Evolutionary conservation across 2,329 filamentous ascomycete genomes (phyloP).

Genomic region (Colletotrichum sublineola): DNA sequence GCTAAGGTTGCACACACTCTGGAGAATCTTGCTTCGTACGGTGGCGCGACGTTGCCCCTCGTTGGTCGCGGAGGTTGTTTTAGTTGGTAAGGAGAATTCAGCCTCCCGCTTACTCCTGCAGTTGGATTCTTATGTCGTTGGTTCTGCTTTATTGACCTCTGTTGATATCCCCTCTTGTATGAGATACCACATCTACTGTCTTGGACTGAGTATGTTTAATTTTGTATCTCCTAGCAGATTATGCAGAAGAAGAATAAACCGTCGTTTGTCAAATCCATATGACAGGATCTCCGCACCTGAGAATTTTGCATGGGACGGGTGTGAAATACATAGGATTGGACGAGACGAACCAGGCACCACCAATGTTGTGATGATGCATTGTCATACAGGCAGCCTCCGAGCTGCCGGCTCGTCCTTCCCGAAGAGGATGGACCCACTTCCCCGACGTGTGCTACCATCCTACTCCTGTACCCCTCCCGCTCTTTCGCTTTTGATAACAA

Average conservation of each 20-base stretch:
- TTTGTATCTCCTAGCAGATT: slow-evolving; percentile 2
- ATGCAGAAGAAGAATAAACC: slow-evolving; percentile 17
- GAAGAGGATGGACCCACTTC: slow-evolving; percentile 15
- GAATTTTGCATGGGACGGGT: neutral
- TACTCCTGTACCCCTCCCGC: neutral
- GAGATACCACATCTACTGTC: slow-evolving; percentile 25
- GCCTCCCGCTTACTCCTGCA: neutral
- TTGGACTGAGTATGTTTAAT: slow-evolving; percentile 2
- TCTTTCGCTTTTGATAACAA: slow-evolving; percentile 23
- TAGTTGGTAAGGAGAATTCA: neutral
- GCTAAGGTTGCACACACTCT: neutral
- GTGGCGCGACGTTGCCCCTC: slow-evolving; percentile 17
- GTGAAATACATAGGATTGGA: neutral
- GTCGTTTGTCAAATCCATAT: neutral
- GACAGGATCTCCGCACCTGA: neutral
- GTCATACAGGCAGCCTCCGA: slow-evolving; percentile 20
- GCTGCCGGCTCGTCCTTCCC: slow-evolving; percentile 8
- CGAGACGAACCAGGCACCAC: slow-evolving; percentile 6
- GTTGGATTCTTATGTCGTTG: slow-evolving; percentile 4
- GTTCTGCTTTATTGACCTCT: slow-evolving; percentile 8
- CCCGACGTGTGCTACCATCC: neutral
- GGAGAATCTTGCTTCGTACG: slow-evolving; percentile 10
- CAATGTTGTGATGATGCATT: slow-evolving; percentile 6
- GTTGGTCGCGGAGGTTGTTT: neutral
- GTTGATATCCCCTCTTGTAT: slow-evolving; percentile 40